Evolutionary conservation across 75 land plant genomes (phyloP).

Genomic region (Selaginella moellendorffii): DNA sequence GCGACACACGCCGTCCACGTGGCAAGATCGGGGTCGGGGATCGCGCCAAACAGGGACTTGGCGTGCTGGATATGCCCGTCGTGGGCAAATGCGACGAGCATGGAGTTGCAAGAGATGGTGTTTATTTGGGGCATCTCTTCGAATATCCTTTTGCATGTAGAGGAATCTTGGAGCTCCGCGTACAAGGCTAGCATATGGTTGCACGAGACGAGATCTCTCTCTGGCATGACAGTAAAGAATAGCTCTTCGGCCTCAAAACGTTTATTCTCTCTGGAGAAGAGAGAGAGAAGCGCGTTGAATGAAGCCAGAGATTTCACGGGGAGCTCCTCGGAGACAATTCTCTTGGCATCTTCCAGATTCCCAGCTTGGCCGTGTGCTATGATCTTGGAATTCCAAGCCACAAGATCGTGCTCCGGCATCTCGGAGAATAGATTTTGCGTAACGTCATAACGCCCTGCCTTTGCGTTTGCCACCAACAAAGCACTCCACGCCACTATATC

Average conservation of each 20-base stretch:
- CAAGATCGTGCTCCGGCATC: too few species aligned
- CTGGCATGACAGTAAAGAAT: neutral
- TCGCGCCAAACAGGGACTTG: neutral
- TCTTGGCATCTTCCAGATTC: neutral
- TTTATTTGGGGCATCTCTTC: neutral
- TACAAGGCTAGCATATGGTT: neutral
- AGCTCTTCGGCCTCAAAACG: too few species aligned
- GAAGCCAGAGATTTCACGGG: too few species aligned
- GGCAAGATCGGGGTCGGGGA: neutral
- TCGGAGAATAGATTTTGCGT: neutral
- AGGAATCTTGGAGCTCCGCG: neutral
- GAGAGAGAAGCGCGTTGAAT: too few species aligned
- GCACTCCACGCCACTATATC: neutral
- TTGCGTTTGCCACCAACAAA: neutral
- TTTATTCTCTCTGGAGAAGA: too few species aligned
- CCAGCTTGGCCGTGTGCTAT: too few species aligned
- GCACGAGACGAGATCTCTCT: neutral
- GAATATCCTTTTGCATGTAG: neutral
- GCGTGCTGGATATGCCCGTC: neutral
- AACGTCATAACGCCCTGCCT: neutral
- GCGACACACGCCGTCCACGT: neutral
- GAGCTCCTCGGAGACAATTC: too few species aligned
- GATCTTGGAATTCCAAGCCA: too few species aligned
- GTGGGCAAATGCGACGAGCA: neutral
- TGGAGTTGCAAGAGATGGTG: neutral